These are phyloP conservation scores for Gigaspora rosea DNA, from an alignment of 192 early-diverging fungal genomes.

Conservation along the genomic window DNA sequence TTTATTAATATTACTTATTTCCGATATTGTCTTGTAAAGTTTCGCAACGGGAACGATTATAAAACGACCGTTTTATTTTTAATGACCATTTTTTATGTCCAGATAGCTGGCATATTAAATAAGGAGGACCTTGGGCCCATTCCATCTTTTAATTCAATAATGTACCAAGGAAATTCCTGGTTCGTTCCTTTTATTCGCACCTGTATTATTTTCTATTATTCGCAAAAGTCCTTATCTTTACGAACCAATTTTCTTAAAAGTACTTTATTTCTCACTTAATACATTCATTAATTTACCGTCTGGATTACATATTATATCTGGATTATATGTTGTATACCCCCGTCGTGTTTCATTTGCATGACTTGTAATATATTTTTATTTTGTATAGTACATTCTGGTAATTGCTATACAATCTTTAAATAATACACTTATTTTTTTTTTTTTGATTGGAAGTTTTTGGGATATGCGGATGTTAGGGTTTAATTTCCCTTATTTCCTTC, in stretches of 20 bases:
- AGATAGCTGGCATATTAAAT: background rate
- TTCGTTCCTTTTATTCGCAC: background rate
- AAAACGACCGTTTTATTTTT: background rate
- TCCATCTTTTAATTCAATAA: background rate
- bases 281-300: conserved; percentile 25
- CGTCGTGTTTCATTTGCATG: conserved; percentile 8
- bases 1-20: background rate
- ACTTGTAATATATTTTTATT: conserved; percentile 10
- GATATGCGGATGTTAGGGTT: background rate
- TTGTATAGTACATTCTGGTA: background rate
- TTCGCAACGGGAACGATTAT: conserved; percentile 30
- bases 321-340: too few relatives aligned
- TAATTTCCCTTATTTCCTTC: background rate
- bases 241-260: conserved; percentile 12
- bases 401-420: conserved; percentile 25
- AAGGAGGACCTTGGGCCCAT: background rate
- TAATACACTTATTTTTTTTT: background rate
- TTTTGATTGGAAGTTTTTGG: conserved; percentile 2
- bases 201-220: conserved; percentile 15
- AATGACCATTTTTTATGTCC: background rate
- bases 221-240: background rate
- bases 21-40: conserved; percentile 31
- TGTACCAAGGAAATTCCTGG: conserved; percentile 3
- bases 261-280: conserved; percentile 20
- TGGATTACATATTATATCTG: too few relatives aligned